Conservation (phyloP, 1,139 yeast species). For the Geotrichum phurueaensis region DNA sequence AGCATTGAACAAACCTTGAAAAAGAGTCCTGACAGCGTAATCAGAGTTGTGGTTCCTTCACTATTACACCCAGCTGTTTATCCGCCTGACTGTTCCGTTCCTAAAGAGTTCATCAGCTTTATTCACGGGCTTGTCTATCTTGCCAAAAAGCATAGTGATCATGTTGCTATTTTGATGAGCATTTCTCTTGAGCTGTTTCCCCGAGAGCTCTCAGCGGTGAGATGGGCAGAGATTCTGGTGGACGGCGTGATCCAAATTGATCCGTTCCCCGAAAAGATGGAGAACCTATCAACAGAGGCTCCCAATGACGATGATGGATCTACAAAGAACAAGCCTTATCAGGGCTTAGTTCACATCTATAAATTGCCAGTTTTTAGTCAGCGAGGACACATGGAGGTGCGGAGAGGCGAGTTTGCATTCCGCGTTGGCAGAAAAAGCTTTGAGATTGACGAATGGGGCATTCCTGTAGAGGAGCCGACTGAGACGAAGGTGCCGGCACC, state of each 20-base stretch:
- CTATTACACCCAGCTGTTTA: constrained; percentile 76
- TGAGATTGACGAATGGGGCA: constrained; percentile 88
- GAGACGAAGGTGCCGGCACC: neutral
- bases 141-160: constrained; percentile 43
- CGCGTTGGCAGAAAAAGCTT: constrained; percentile 76
- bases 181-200: constrained; percentile 66
- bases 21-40: constrained; percentile 34
- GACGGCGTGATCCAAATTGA: constrained; percentile 73
- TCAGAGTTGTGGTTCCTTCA: constrained; percentile 69
- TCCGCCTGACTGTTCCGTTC: constrained; percentile 47
- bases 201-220: constrained; percentile 45
- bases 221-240: constrained; percentile 51
- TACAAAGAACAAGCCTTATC: constrained; percentile 34
- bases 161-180: constrained; percentile 50
- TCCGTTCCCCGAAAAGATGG: constrained; percentile 77
- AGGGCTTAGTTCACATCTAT: constrained; percentile 73
- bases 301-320: constrained; percentile 15
- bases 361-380: constrained; percentile 71
- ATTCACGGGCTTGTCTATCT: constrained; percentile 55
- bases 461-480: constrained; percentile 69
- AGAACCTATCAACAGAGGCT: constrained; percentile 48
- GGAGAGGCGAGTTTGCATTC: constrained; percentile 76
- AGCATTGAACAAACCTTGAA: constrained; percentile 2
- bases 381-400: constrained; percentile 71
- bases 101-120: constrained; percentile 53